Base-by-base conservation (phyloP, 139 green algal species). In the Klebsormidium nitens region DNA sequence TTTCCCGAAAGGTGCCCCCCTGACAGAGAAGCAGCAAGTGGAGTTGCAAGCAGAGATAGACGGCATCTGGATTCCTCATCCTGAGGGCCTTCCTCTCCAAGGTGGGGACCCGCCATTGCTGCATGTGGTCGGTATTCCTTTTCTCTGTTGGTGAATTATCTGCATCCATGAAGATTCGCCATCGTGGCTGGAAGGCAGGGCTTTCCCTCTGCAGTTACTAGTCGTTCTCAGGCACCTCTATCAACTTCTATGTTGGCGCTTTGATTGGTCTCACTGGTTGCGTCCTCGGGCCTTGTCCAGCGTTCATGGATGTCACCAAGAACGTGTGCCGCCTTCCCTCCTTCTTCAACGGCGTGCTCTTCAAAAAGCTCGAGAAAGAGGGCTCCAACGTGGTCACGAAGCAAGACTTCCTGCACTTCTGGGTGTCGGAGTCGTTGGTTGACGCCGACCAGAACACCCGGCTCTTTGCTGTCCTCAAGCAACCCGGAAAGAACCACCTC, bases 271-370 rank as follows among this genome's bases (percentile, higher is more conserved):
- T n/a, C n/a, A n/a, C n/a, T n/a, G n/a, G n/a, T 36, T 32, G 29
- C 56, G 1, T 11, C 1, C 5, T 40, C 29, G 2, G 19, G 6
- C 56, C 29, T n/a, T 50, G 4, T 36, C 32, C 71, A 60, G 76
- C 26, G 36, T 80, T 83, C 55, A 34, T 60, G 64, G 42, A 19
- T n/a, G 76, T 83, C 19, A 77, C 66, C 0, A 37, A 34, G 39
- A 84, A 96, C 83, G 83, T 94, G n/a, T 89, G 90, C 58, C 80
- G 90, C 67, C 76, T 97, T 52, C 92, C 92, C 1, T 75, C 69
- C 23, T 89, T 86, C 62, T 76, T 97, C 50, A 78, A 75, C 64
- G 48, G 64, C 6, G 32, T 32, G 29, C 28, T 78, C 8, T 78
- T 78, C 64, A 42, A 59, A 29, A 69, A 69, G 6, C 39, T 78